Evolutionary conservation across 2,329 filamentous ascomycete genomes (phyloP).

Genomic region (Fusarium sacchari): DNA sequence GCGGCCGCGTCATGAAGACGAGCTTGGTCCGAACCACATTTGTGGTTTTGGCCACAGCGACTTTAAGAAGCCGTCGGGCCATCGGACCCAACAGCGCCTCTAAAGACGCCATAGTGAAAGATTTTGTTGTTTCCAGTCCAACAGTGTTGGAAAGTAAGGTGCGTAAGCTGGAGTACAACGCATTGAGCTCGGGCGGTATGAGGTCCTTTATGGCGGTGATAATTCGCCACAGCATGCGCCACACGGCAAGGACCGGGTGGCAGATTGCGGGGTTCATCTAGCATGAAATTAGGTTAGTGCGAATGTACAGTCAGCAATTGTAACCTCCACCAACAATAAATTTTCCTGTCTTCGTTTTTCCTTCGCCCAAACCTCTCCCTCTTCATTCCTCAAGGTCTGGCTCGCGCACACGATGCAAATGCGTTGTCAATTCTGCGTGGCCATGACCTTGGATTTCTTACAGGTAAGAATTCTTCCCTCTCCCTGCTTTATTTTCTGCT

Average conservation of each 20-base stretch:
- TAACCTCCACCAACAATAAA: slow-evolving; percentile 41
- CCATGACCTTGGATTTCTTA: slow-evolving; percentile 21
- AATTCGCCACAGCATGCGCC: slow-evolving; percentile 50
- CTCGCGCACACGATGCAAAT: slow-evolving; percentile 37
- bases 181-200: slow-evolving; percentile 22
- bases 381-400: slow-evolving; percentile 38
- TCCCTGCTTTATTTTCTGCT: slow-evolving; percentile 10
- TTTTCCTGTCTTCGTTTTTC: slow-evolving; percentile 35
- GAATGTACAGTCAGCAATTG: slow-evolving; percentile 34
- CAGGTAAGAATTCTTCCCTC: slow-evolving; percentile 36
- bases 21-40: slow-evolving; percentile 63
- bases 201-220: slow-evolving; percentile 40
- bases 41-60: slow-evolving; percentile 61
- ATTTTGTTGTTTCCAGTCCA: slow-evolving; percentile 36
- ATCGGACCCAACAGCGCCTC: slow-evolving; percentile 68
- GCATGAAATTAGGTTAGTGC: slow-evolving; percentile 38
- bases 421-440: slow-evolving; percentile 23
- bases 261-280: slow-evolving; percentile 40
- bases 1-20: slow-evolving; percentile 55
- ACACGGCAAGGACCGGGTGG: slow-evolving; percentile 40
- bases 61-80: slow-evolving; percentile 65
- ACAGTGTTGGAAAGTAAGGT: slow-evolving; percentile 36
- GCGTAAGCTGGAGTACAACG: slow-evolving; percentile 25
- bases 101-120: slow-evolving; percentile 62
- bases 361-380: slow-evolving; percentile 24